Evolutionary conservation across 2,329 filamentous ascomycete genomes (phyloP).

Genomic region (Fusarium sp.): DNA sequence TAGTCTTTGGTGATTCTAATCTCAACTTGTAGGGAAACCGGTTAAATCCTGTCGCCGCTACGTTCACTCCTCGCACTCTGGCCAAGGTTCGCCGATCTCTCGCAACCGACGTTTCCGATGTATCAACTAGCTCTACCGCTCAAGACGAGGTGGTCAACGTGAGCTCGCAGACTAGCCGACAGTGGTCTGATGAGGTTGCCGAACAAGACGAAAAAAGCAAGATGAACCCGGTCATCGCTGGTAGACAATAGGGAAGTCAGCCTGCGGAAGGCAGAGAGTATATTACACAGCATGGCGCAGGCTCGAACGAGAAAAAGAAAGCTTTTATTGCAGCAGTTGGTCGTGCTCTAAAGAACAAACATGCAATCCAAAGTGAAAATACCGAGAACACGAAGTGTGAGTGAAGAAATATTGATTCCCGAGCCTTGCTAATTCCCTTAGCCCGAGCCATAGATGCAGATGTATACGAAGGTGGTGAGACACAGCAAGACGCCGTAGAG

Average conservation of each 20-base stretch:
- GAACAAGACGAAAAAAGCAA: constrained; percentile 41
- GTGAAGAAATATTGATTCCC: constrained; percentile 9
- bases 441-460: constrained; percentile 38
- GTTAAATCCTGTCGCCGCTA: constrained; percentile 68
- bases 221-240: constrained; percentile 4
- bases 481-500: constrained; percentile 35
- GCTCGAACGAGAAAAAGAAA: constrained; percentile 30
- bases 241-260: constrained; percentile 25
- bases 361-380: neutral
- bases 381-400: constrained; percentile 29
- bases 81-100: constrained; percentile 33
- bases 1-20: constrained; percentile 58
- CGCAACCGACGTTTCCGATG: constrained; percentile 29
- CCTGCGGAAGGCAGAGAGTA: neutral
- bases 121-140: constrained; percentile 25
- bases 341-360: constrained; percentile 37
- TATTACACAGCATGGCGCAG: constrained; percentile 1
- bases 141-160: constrained; percentile 12
- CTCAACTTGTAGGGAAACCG: constrained; percentile 62
- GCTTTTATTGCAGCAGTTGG: constrained; percentile 42
- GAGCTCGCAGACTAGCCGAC: constrained; percentile 39
- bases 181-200: constrained; percentile 52
- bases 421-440: constrained; percentile 33
- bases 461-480: constrained; percentile 35
- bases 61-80: constrained; percentile 64